Base-by-base conservation (phyloP, 768 basidiomycete genomes). In the Mycena albidolilacea region DNA sequence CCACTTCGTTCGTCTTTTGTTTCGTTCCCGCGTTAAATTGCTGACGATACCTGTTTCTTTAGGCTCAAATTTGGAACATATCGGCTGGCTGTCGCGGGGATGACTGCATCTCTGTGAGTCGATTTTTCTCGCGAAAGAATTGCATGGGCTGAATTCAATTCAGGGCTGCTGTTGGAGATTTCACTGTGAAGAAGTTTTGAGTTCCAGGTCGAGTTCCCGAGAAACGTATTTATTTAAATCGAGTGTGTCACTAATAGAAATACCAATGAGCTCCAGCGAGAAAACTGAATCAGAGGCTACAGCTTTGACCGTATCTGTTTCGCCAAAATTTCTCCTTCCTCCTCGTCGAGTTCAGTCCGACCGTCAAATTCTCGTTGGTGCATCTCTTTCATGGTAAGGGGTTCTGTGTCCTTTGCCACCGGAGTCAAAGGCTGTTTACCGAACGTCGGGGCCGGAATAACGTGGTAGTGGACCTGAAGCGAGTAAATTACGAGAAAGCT, bases 381-480 rank as follows among this genome's bases (percentile, higher is more conserved):
- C 89, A 94, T 91, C 71, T 90, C 87, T 69, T 80, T 82, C 74
- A 81, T 78, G 2, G 88, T 86, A 8, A 85, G 82, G 5, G 85
- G 82, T 5, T 68, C 72, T 50, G 35, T 59, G 54, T 70, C 65
- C 48, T 43, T 77, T 21, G 65, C 54, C 67, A 57, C 58, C 50
- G 65, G 52, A 41, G 72, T 68, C 57, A 67, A 63, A 44, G 75
- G 65, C 46, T 79, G 67, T 65, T 73, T 81, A 4, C 66, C 71
- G 71, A 89, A 85, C 39, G 72, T 83, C 3, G 93, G 93, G 2
- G 93, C 92, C 1, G 93, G 93, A 67, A 94, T 90, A 63, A 94
- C 87, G 79, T 94, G 93, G 78, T 91, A 93, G 79, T 93, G 93
- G 39, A 93, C 93, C 92, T 93, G 69, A 44, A 10, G 15, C 12